A percentile compares a stretch with the other conserved stretches of the same genome.
Evolutionary conservation across 1,139 yeast species (phyloP).

Genomic region (Lodderomyces pseudojiufengensis): DNA sequence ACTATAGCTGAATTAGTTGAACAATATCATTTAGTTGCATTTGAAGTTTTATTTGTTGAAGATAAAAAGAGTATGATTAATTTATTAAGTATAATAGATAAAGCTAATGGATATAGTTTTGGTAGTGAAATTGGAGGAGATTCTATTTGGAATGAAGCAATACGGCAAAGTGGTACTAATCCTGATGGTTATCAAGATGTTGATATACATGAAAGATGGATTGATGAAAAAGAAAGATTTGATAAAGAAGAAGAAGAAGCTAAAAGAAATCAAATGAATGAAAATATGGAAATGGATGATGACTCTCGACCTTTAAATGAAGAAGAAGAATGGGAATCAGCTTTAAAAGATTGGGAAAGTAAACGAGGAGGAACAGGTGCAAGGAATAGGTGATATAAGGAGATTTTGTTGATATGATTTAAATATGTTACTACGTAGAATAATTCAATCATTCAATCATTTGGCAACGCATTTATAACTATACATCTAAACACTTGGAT

Average conservation of each 20-base stretch:
- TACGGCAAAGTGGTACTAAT: conserved; percentile 58
- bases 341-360: conserved; percentile 62
- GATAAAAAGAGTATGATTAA: conserved; percentile 90
- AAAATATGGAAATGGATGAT: background rate
- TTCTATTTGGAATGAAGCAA: conserved; percentile 92
- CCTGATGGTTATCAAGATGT: conserved; percentile 35
- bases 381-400: conserved; percentile 13
- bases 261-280: background rate
- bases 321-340: conserved; percentile 71
- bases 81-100: conserved; percentile 72
- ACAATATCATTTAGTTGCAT: conserved; percentile 84
- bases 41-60: conserved; percentile 87
- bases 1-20: conserved; percentile 79
- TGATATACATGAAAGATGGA: conserved; percentile 95
- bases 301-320: conserved; percentile 33
- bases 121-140: conserved; percentile 96
- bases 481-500: too few relatives aligned
- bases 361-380: conserved; percentile 15
- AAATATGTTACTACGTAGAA: too few relatives aligned
- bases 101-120: conserved; percentile 88
- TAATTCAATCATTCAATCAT: too few relatives aligned
- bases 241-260: conserved; percentile 26
- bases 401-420: too few relatives aligned
- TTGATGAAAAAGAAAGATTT: conserved; percentile 74
- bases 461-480: too few relatives aligned